Evolutionary conservation across 495 filamentous ascomycete species (phyloP), one percentile per base, ranked within the genome.

Genomic region (Chaetomium cochliodes): DNA sequence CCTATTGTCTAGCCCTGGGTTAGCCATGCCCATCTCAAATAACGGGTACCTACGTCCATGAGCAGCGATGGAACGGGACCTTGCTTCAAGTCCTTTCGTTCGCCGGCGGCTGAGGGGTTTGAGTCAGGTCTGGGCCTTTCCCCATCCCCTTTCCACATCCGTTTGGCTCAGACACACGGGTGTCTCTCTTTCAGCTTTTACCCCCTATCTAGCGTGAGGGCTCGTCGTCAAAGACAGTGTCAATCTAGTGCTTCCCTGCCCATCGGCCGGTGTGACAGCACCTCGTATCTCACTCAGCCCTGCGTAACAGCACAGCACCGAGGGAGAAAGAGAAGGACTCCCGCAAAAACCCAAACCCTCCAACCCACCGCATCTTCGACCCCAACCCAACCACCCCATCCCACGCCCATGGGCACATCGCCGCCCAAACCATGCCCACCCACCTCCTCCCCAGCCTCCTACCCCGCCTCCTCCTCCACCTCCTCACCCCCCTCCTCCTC

Each of bases 401-500:
- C 28, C 28, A 30, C 2, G 3, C 28, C 28, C 28, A 30, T 30
- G 28, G 28, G 28, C 28, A 30, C 39, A 1, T 30, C 22, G 1
- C 20, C 51, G 28, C 9, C 25, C 1, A 28, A 18, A 23, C 6
- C 6, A 37, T 37, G 33, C 5, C 33, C 51, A 12, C 18, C 52
- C 6, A 18, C 16, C 16, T 2, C 28, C 52, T 16, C 26, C 3
- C 15, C 0, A 9, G n/a, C 18, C 53, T 30, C 26, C 23, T 23
- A 12, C 49, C 64, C n/a, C 12, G 3, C 2, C 2, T 58, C 64
- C 25, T 5, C 58, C 20, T 67, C 52, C 44, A 54, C 33, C 2
- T 39, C 49, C 2, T 64, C 25, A 42, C 46, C 33, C 13, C 55
- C 58, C 59, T 49, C 62, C 30, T 70, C 23, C 52, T 74, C 23